Base-by-base conservation (phyloP, 192 early-diverging fungal species). In the Phycomyces blakesleeanus region DNA sequence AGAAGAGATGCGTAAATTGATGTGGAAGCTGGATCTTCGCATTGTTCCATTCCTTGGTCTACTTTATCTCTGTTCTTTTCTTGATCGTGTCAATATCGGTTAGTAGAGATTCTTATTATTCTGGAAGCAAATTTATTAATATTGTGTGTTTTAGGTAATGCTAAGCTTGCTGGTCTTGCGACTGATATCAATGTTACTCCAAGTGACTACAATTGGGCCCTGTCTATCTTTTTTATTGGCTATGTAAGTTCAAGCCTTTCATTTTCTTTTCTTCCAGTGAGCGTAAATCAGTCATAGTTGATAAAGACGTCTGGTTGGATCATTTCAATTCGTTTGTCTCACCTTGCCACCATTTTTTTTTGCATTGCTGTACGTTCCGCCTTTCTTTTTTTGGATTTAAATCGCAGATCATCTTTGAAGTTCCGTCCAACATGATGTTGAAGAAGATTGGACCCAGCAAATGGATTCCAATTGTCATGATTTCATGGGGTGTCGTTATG, bases 11-110 rank as follows among this genome's bases (percentile, higher is more conserved):
- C 69, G 59, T 50, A 64, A 64, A 20, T 74, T 90, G 26, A 66
- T 78, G 51, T 66, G 81, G 71, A 87, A 85, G 61, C 74, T 89
- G 49, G 88, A 89, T 60, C 50, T 75, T 21, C 83, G 85, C 25
- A 73, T 89, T 38, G 71, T 89, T 11, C 87, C 89, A 2, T 75
- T 87, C 25, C 72, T 86, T 4, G 75, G 78, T 24, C 25, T 89
- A 9, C 73, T 89, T 4, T 89, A 91, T 51, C 72, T 91, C n/a
- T 87, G 82, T 51, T 77, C 77, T 34, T 81, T 85, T 51, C 77
- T 91, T 21, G 89, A 91, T 57, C 84, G 89, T 27, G 83, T 84
- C 29, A 90, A 90, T 67, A 90, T 88, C 44, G 77, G 78, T 69
- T 66, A 58, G 63, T 24, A n/a, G n/a, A n/a, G n/a, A n/a, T n/a